Evolutionary conservation across 1,284 basidiomycete species (phyloP).

Genomic region (Rhodotorula sp.): DNA sequence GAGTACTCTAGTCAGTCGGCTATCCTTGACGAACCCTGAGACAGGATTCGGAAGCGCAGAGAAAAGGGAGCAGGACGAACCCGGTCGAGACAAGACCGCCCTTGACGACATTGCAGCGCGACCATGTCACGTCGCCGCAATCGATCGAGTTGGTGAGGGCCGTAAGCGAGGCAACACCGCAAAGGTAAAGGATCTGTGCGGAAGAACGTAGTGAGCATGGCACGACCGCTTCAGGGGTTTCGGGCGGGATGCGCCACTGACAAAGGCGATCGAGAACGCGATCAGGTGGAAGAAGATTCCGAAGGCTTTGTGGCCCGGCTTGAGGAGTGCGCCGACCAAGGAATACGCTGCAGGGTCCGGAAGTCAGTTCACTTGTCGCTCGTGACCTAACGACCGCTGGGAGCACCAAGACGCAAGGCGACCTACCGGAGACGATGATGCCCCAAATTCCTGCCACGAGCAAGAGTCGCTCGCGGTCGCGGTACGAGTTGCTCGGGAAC

Average conservation of each 20-base stretch:
- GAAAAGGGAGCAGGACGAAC: neutral
- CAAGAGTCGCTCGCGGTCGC: conserved; percentile 51
- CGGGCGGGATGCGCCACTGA: neutral
- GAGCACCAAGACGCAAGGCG: neutral
- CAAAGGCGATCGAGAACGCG: conserved; percentile 47
- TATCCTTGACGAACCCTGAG: too few relatives aligned
- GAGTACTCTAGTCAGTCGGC: neutral
- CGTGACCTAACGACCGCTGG: neutral
- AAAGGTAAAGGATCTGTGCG: conserved; percentile 50
- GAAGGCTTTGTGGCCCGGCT: conserved; percentile 46
- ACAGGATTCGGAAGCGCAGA: too few relatives aligned
- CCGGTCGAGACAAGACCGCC: conserved; percentile 47
- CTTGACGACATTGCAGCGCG: conserved; percentile 50
- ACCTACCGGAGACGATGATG: conserved; percentile 47
- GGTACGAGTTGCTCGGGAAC: conserved; percentile 49
- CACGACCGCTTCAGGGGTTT: neutral
- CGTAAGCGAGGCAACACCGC: conserved; percentile 50
- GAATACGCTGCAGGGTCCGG: conserved; percentile 47
- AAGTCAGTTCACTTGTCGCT: neutral
- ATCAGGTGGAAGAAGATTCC: conserved; percentile 51
- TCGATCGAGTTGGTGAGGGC: conserved; percentile 47
- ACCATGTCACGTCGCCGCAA: conserved; percentile 47
- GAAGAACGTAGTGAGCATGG: neutral
- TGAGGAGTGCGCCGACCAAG: conserved; percentile 48
- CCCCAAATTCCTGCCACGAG: conserved; percentile 50